Evolutionary conservation across 1,139 yeast genomes (phyloP).

Genomic region (Yamadazyma spencermartinsiae): DNA sequence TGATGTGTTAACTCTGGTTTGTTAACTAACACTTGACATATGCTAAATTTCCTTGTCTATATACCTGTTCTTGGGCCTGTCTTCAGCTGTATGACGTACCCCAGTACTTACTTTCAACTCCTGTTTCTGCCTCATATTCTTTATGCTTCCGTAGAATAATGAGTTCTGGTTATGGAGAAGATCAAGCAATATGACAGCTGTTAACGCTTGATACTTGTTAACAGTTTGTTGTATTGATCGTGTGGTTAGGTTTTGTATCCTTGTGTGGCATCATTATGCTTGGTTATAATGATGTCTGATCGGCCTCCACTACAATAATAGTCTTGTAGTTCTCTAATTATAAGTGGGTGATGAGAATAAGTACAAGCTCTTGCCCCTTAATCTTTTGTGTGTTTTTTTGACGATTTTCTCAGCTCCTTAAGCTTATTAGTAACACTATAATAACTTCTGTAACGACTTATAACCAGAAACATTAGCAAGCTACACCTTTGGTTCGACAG

Average conservation of each 20-base stretch:
- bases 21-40: no score
- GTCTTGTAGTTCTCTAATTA: neutral
- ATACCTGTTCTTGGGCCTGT: no score
- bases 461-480: no score
- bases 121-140: conserved; percentile 74
- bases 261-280: conserved; percentile 19
- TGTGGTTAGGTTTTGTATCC: conserved; percentile 33
- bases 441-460: no score
- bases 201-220: conserved; percentile 42
- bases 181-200: conserved; percentile 48
- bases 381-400: no score
- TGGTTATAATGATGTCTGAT: conserved; percentile 16
- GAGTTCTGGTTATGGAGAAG: conserved; percentile 75
- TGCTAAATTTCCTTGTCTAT: neutral
- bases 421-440: no score
- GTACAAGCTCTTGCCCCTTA: no score
- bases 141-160: conserved; percentile 45
- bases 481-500: no score
- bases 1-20: no score
- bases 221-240: conserved; percentile 39
- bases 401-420: no score
- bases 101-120: conserved; percentile 33
- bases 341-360: no score
- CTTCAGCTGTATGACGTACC: neutral
- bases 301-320: conserved; percentile 26